Evolutionary conservation across 2,329 filamentous ascomycete genomes (phyloP).

Genomic region (Dactylella cylindrospora): DNA sequence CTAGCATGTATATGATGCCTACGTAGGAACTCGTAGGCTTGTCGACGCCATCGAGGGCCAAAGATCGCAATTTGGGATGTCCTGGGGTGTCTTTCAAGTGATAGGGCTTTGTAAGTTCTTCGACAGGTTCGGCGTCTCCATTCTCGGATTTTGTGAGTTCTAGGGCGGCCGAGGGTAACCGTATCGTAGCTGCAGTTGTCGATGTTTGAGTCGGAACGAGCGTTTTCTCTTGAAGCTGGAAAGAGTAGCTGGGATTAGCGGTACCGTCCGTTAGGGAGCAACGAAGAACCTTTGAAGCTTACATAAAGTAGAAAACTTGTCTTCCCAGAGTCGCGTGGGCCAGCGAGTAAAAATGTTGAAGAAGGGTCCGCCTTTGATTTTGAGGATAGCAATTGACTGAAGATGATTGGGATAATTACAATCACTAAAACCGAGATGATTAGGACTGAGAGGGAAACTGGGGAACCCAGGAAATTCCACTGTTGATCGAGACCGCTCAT

Average conservation of each 20-base stretch:
- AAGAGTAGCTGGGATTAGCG: not conserved
- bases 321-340: slow-evolving; percentile 39
- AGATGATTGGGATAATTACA: slow-evolving; percentile 30
- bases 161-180: slow-evolving; percentile 17
- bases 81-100: slow-evolving; percentile 73
- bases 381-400: slow-evolving; percentile 11
- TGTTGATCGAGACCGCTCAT: not conserved
- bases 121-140: not conserved
- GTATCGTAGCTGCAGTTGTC: slow-evolving; percentile 25
- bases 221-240: slow-evolving; percentile 36
- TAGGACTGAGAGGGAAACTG: slow-evolving; percentile 30
- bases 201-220: slow-evolving; percentile 36
- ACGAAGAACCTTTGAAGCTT: not conserved
- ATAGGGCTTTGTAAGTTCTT: slow-evolving; percentile 24
- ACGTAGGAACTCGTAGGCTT: slow-evolving; percentile 54
- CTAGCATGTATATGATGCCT: slow-evolving; percentile 84
- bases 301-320: slow-evolving; percentile 35
- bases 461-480: slow-evolving; percentile 31
- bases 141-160: slow-evolving; percentile 17
- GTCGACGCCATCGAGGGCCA: slow-evolving; percentile 61
- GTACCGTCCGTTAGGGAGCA: not conserved
- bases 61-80: slow-evolving; percentile 85
- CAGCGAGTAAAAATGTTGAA: slow-evolving; percentile 21
- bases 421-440: slow-evolving; percentile 31
- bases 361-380: slow-evolving; percentile 21